Evolutionary conservation across 2,329 filamentous ascomycete species (phyloP), one percentile per base, ranked within the genome.

Genomic region (Diaporthe nobilis): DNA sequence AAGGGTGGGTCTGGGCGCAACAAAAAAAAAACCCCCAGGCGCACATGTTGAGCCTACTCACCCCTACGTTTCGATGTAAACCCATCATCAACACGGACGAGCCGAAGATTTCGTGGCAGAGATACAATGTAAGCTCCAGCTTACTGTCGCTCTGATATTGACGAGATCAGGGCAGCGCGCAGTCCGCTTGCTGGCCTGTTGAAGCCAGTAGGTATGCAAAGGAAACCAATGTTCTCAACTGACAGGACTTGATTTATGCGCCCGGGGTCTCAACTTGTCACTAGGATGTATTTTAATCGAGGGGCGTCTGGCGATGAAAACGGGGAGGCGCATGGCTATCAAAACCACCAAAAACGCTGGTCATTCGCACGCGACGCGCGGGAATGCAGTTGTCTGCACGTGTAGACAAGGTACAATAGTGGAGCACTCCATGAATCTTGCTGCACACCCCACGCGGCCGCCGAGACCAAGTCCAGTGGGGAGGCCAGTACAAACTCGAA

Each of bases 351-450:
- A 28, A 17, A 13, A 25, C 2, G 42, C 22, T 44, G 49, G 25
- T 28, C 47, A 51, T 22, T 72, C 37, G 57, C 42, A 72, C 55
- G 70, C 70, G 55, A 61, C 15, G 57, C 34, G 71, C 71, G 71
- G 71, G 57, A 53, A 42, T 55, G 61, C 61, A 57, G 44, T 63
- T 58, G 31, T 49, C 74, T 76, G 55, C 63, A 71, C 71, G 73
- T 57, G 71, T 73, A 42, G 25, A 51, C 60, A 57, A 51, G 61
- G 47, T 53, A 39, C 25, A 63, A 63, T 39, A 39, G 44, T 67
- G 72, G 53, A 57, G 51, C 15, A 25, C 17, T 31, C 31, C 39
- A 53, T 61, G 49, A 49, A 58, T 58, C 42, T 42, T 49, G 53
- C 53, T 60, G 53, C 63, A 44, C 44, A 55, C 53, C 63, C 53